These are phyloP conservation scores for Melampsora larici-populina DNA, from an alignment of 1,284 basidiomycete genomes.

Conservation along the genomic window DNA sequence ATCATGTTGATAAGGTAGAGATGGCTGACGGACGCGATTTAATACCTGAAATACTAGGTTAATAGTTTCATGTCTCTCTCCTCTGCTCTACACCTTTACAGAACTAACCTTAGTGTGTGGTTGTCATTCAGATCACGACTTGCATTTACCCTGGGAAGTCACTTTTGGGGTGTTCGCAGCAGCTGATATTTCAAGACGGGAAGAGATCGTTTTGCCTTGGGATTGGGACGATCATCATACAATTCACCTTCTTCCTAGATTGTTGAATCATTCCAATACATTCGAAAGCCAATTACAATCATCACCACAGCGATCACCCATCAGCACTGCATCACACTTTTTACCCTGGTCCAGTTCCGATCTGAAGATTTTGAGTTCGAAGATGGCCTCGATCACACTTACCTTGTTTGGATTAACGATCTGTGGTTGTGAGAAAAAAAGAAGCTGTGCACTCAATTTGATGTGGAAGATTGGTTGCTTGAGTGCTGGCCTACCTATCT, in stretches of 20 bases:
- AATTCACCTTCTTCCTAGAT: constrained; percentile 72
- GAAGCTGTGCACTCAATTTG: constrained; percentile 37
- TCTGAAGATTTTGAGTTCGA: constrained; percentile 25
- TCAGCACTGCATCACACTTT: constrained; percentile 21
- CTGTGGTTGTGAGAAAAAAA: constrained; percentile 42
- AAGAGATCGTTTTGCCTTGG: constrained; percentile 89
- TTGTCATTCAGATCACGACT: constrained; percentile 56
- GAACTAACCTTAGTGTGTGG: constrained; percentile 43
- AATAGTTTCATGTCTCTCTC: background rate
- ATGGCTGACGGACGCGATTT: background rate
- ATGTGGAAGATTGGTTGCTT: constrained; percentile 43
- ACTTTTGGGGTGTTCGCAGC: constrained; percentile 74
- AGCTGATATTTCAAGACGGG: constrained; percentile 69
- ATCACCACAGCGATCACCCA: constrained; percentile 2
- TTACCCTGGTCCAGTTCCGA: constrained; percentile 33
- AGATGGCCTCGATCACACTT: constrained; percentile 34
- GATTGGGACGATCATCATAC: constrained; percentile 93
- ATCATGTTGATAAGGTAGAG: background rate
- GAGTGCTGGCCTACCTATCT: constrained; percentile 38
- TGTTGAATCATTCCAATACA: constrained; percentile 51
- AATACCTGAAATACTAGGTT: background rate
- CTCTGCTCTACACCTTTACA: background rate
- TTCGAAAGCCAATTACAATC: constrained; percentile 35
- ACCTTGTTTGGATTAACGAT: constrained; percentile 33
- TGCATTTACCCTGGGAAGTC: constrained; percentile 57